These are phyloP conservation scores for Arachis monticola DNA, from an alignment of 331 rosid species.

Conservation along the genomic window DNA sequence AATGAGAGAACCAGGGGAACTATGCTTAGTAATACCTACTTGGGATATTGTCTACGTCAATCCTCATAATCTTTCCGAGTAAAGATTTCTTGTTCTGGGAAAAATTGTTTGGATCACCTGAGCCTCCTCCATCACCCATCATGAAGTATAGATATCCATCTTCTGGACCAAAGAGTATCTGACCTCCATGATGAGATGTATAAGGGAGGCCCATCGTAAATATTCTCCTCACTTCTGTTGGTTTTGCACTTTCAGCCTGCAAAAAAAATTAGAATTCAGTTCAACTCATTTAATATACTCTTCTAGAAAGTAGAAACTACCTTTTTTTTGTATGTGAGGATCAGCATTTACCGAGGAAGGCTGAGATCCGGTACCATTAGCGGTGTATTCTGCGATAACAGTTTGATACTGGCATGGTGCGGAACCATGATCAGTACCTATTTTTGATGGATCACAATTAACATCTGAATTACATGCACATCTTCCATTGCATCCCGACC, in stretches of 20 bases:
- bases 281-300: constrained; percentile 5
- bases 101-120: constrained; percentile 77
- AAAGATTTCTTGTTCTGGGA: constrained; percentile 83
- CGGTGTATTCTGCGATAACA: constrained; percentile 72
- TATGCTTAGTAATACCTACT: constrained; percentile 51
- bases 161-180: constrained; percentile 77
- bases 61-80: constrained; percentile 91
- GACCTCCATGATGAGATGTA: constrained; percentile 73
- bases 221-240: constrained; percentile 80
- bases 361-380: constrained; percentile 59
- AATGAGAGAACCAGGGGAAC: too few species aligned
- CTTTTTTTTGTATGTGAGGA: not conserved
- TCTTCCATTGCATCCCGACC: constrained; percentile 80
- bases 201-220: constrained; percentile 85
- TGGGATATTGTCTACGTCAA: constrained; percentile 68
- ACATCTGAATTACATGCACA: constrained; percentile 87
- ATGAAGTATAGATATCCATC: constrained; percentile 78
- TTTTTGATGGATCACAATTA: constrained; percentile 80
- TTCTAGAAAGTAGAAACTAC: not conserved
- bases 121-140: constrained; percentile 88
- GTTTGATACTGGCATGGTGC: constrained; percentile 81
- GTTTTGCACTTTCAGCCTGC: constrained; percentile 75
- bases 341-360: constrained; percentile 66
- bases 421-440: constrained; percentile 57
- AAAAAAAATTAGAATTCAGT: constrained; percentile 16